These are phyloP conservation scores for Moricandia moricandioides DNA, from an alignment of 345 rosid genomes.

Conservation along the genomic window DNA sequence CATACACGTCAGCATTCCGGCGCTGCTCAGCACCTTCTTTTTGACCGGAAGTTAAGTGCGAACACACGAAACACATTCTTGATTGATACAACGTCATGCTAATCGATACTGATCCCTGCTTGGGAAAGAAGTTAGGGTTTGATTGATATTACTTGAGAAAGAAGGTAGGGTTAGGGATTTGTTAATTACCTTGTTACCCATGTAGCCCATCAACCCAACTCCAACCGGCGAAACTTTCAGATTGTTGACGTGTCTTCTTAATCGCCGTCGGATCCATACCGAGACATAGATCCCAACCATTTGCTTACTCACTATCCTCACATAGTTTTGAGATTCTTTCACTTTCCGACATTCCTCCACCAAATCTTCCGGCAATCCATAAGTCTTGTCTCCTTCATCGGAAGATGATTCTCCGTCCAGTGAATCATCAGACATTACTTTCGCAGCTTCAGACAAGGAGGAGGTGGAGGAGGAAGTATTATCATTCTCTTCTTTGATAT, in stretches of 20 bases:
- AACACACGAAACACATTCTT: slow-evolving; percentile 90
- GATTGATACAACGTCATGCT: slow-evolving; percentile 96
- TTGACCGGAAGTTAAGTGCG: slow-evolving; percentile 98
- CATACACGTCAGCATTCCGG: slow-evolving; percentile 86
- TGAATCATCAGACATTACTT: slow-evolving; percentile 34
- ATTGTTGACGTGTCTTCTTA: slow-evolving; percentile 87
- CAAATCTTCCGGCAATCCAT: slow-evolving; percentile 29
- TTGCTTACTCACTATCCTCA: slow-evolving; percentile 92
- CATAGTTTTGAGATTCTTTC: slow-evolving; percentile 50
- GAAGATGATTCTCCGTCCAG: slow-evolving; percentile 28
- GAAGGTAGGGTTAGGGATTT: slow-evolving; percentile 15
- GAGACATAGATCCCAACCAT: slow-evolving; percentile 98
- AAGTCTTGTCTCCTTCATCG: slow-evolving; percentile 23
- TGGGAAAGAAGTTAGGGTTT: slow-evolving; percentile 20
- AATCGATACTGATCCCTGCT: slow-evolving; percentile 95
- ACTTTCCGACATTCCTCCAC: slow-evolving; percentile 36
- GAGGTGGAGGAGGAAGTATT: not conserved
- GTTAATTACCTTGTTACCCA: slow-evolving; percentile 90
- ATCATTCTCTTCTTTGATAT: slow-evolving; percentile 43
- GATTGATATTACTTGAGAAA: slow-evolving; percentile 5
- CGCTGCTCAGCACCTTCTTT: slow-evolving; percentile 84
- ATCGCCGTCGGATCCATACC: slow-evolving; percentile 79
- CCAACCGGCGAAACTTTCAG: slow-evolving; percentile 94
- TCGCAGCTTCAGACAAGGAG: slow-evolving; percentile 45
- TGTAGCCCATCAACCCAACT: slow-evolving; percentile 97